A percentile compares a stretch with the other conserved stretches of the same genome.
Evolutionary conservation across 306 rosid genomes (phyloP).

Genomic region (Quercus parvula): DNA sequence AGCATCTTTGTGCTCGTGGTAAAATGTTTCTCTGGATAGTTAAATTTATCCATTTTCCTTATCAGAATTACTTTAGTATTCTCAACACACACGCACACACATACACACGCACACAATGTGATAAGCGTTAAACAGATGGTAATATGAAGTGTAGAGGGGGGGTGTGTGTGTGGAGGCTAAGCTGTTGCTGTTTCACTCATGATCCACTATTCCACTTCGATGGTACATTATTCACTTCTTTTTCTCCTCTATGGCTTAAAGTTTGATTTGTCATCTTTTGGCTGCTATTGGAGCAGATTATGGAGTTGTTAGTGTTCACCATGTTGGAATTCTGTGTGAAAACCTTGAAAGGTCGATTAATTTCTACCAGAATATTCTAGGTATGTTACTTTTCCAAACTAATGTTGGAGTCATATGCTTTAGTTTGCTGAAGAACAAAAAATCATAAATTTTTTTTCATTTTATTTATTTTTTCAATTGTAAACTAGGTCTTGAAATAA

Average conservation of each 20-base stretch:
- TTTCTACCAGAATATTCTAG: slow-evolving; percentile 81
- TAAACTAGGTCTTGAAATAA: slow-evolving; percentile 67
- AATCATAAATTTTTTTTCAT: not conserved
- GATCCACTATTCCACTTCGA: slow-evolving; percentile 3
- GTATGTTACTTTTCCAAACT: slow-evolving; percentile 38
- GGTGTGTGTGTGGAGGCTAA: not conserved
- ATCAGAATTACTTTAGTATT: not conserved
- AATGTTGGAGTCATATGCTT: not conserved
- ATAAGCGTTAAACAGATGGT: too few relatives aligned
- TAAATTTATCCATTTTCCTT: not conserved
- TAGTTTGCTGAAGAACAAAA: slow-evolving; percentile 9
- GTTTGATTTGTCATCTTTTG: not conserved
- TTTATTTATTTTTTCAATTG: not conserved
- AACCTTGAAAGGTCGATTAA: slow-evolving; percentile 77
- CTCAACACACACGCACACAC: too few relatives aligned
- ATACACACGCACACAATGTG: too few relatives aligned
- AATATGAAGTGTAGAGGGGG: too few relatives aligned
- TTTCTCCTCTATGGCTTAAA: not conserved
- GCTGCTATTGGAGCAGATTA: slow-evolving; percentile 51
- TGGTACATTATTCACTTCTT: not conserved
- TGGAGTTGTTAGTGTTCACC: slow-evolving; percentile 84
- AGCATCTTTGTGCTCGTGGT: not conserved
- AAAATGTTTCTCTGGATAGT: not conserved
- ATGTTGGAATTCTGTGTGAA: slow-evolving; percentile 82
- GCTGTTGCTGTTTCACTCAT: not conserved